Conservation (phyloP, 805 yeast species). For the Candida incommunis region DNA sequence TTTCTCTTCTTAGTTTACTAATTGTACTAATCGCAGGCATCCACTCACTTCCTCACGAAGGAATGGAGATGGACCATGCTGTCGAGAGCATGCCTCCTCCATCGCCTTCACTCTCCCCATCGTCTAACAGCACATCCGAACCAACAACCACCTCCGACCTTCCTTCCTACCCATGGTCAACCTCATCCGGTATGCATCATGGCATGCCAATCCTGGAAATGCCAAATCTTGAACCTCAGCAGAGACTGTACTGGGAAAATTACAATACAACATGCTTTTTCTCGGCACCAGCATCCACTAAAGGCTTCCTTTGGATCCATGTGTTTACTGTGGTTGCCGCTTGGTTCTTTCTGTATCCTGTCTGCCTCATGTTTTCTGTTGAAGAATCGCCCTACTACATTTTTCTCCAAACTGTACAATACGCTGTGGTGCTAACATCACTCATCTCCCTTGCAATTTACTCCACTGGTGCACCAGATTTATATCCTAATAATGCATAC, state of each 20-base stretch:
- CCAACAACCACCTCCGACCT: not conserved
- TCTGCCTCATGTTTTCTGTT: slow-evolving; percentile 49
- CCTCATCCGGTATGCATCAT: slow-evolving; percentile 6
- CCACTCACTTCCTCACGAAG: too few relatives aligned
- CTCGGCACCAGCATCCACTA: slow-evolving; percentile 29
- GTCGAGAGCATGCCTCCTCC: too few relatives aligned
- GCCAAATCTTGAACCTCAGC: slow-evolving; percentile 55
- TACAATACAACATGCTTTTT: slow-evolving; percentile 71
- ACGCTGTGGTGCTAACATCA: slow-evolving; percentile 32
- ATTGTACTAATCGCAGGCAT: too few relatives aligned
- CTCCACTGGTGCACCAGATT: slow-evolving; percentile 41
- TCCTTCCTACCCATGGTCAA: not conserved
- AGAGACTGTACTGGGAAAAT: slow-evolving; percentile 58
- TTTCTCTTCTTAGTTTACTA: too few relatives aligned
- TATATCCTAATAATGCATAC: slow-evolving; percentile 72
- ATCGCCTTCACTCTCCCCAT: too few relatives aligned
- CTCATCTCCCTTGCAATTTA: slow-evolving; percentile 43
- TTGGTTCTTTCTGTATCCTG: slow-evolving; percentile 49
- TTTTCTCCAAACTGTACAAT: slow-evolving; percentile 39
- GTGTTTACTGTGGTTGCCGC: slow-evolving; percentile 29
- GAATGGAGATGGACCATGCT: too few relatives aligned
- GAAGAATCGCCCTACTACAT: slow-evolving; percentile 44
- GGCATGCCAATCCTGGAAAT: slow-evolving; percentile 36
- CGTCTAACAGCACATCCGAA: too few relatives aligned
- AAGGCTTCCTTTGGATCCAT: slow-evolving; percentile 42